Conservation (phyloP, 768 basidiomycete species). For the Krasilnikovozyma curviuscula region DNA sequence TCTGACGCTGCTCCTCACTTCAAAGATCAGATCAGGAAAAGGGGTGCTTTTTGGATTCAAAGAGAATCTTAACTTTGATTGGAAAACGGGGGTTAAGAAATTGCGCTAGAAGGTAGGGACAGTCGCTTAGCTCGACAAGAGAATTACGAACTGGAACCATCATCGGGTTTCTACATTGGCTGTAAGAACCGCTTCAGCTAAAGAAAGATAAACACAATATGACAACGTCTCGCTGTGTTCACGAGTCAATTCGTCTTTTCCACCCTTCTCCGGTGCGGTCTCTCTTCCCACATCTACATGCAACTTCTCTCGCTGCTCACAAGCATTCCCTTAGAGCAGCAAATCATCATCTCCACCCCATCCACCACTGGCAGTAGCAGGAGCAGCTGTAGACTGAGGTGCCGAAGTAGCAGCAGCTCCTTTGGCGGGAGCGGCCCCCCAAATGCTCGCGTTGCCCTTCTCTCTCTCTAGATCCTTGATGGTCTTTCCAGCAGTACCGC, state of each 20-base stretch:
- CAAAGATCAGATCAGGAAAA: no score
- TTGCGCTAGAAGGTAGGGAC: no score
- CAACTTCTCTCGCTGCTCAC: background rate
- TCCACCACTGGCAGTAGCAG: background rate
- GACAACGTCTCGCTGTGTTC: background rate
- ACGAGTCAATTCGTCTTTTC: background rate
- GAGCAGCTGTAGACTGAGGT: background rate
- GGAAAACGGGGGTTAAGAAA: no score
- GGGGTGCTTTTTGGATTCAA: no score
- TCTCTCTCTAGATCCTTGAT: slow-evolving; percentile 80
- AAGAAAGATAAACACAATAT: background rate
- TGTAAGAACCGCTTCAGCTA: background rate
- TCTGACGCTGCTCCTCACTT: no score
- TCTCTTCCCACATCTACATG: background rate
- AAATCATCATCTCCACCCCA: slow-evolving; percentile 29
- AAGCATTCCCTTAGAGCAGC: slow-evolving; percentile 24
- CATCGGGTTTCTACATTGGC: no score
- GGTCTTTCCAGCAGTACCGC: slow-evolving; percentile 38
- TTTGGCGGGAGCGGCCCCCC: slow-evolving; percentile 34
- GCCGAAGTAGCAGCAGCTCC: background rate
- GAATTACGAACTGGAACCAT: no score
- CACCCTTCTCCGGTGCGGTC: background rate
- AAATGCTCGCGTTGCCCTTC: slow-evolving; percentile 59
- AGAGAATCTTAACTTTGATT: no score
- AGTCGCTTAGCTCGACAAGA: no score